Evolutionary conservation across 345 rosid species (phyloP).

Genomic region (Iberis pinnata): DNA sequence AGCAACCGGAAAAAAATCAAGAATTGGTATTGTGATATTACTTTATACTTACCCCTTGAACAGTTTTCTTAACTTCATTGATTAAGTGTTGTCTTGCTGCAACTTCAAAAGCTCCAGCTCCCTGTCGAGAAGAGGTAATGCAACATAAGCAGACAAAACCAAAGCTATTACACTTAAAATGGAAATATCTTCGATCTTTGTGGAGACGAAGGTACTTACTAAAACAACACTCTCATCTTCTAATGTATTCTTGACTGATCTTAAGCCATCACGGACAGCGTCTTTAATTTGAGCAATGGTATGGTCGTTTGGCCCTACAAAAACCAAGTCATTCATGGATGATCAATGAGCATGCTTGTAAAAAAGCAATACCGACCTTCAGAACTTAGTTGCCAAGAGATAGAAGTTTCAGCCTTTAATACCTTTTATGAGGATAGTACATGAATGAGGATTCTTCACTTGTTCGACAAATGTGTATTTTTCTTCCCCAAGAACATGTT

Average conservation of each 20-base stretch:
- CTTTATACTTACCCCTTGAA: conserved; percentile 63
- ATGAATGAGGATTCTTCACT: conserved; percentile 80
- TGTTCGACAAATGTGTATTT: conserved; percentile 90
- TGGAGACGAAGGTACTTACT: conserved; percentile 38
- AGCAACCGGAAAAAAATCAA: too few relatives aligned
- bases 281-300: conserved; percentile 97
- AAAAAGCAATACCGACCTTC: neutral
- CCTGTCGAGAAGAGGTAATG: conserved; percentile 43
- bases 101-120: conserved; percentile 98
- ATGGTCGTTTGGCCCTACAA: conserved; percentile 85
- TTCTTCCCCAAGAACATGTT: conserved; percentile 89
- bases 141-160: neutral
- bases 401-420: conserved; percentile 1
- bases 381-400: neutral
- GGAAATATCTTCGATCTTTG: too few relatives aligned
- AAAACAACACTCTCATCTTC: conserved; percentile 92
- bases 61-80: conserved; percentile 85
- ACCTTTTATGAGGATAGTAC: conserved; percentile 94
- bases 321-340: neutral
- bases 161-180: neutral
- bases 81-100: conserved; percentile 85
- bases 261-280: conserved; percentile 93
- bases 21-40: too few relatives aligned
- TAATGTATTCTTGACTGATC: conserved; percentile 90
- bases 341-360: neutral